A percentile compares a stretch with the other conserved stretches of the same genome.
Conservation (phyloP, 2,329 filamentous ascomycete genomes). For the Pestalotiopsis sp. region DNA sequence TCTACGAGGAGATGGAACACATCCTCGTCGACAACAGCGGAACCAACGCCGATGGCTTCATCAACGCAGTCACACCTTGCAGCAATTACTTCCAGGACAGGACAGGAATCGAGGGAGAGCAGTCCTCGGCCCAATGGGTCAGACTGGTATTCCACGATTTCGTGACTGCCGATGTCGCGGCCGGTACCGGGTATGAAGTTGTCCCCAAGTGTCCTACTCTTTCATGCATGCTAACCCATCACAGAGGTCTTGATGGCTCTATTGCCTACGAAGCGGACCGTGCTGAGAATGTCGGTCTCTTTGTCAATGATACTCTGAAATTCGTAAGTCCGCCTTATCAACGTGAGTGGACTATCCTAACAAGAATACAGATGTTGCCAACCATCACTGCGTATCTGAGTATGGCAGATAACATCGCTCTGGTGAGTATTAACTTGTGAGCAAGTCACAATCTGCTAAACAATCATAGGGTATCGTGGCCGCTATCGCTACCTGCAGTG, state of each 20-base stretch:
- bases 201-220: background rate
- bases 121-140: conserved; percentile 7
- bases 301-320: conserved; percentile 8
- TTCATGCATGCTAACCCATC: background rate
- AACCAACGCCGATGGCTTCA: conserved; percentile 5
- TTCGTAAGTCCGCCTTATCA: background rate
- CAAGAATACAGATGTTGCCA: background rate
- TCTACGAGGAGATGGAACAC: conserved; percentile 7
- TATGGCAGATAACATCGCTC: conserved; percentile 10
- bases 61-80: conserved; percentile 4
- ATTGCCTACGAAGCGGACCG: conserved; percentile 6
- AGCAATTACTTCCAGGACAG: conserved; percentile 5
- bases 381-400: conserved; percentile 6
- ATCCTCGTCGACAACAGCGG: conserved; percentile 3
- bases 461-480: background rate
- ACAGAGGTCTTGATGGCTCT: conserved; percentile 9
- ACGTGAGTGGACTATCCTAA: background rate
- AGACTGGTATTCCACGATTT: conserved; percentile 6
- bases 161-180: background rate
- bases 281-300: conserved; percentile 5
- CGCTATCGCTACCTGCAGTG: conserved; percentile 3
- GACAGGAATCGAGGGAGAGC: background rate
- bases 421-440: background rate
- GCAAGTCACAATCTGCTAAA: background rate
- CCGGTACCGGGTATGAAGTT: conserved; percentile 5